Percentiles rank a stretch among this genome's conserved stretches.
Conservation (phyloP, 2,329 filamentous ascomycete species). For the Coniochaeta sp. region DNA sequence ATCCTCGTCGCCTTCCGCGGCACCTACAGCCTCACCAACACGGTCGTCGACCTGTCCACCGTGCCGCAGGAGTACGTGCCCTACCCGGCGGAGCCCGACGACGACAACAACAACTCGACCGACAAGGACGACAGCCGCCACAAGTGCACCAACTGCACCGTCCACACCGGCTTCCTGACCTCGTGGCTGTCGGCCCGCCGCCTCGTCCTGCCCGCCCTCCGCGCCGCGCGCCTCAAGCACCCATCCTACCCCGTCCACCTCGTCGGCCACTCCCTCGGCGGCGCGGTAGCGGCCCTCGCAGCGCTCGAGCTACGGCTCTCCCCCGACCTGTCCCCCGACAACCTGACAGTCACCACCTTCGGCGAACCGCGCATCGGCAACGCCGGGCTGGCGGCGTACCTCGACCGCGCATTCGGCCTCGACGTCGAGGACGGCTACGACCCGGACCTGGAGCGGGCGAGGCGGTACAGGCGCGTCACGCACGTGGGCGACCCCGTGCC, state of each 20-base stretch:
- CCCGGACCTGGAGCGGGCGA: constrained; percentile 21
- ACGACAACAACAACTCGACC: constrained; percentile 18
- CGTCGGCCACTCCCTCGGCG: constrained; percentile 86
- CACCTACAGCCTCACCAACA: constrained; percentile 89
- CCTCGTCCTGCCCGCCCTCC: constrained; percentile 61
- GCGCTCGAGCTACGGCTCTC: constrained; percentile 68
- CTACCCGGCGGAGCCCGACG: constrained; percentile 56
- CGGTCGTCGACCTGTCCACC: constrained; percentile 82
- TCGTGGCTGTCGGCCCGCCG: constrained; percentile 74
- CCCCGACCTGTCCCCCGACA: constrained; percentile 68
- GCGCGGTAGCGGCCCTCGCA: constrained; percentile 83
- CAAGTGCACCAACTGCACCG: constrained; percentile 78
- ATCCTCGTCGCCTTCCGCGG: constrained; percentile 89
- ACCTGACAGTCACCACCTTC: constrained; percentile 78
- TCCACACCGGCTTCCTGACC: constrained; percentile 82
- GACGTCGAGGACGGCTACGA: constrained; percentile 20
- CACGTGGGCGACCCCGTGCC: constrained; percentile 85
- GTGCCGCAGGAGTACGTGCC: constrained; percentile 86
- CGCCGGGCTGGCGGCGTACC: constrained; percentile 42
- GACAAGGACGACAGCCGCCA: constrained; percentile 21
- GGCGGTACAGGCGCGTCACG: constrained; percentile 68
- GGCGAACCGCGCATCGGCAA: constrained; percentile 73
- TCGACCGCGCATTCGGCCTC: constrained; percentile 46
- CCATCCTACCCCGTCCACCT: constrained; percentile 69
- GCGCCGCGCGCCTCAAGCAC: constrained; percentile 49